A percentile compares a stretch with the other conserved stretches of the same genome.
Conservation (phyloP, 1,284 basidiomycete species). For the Albatrellus sp. region DNA sequence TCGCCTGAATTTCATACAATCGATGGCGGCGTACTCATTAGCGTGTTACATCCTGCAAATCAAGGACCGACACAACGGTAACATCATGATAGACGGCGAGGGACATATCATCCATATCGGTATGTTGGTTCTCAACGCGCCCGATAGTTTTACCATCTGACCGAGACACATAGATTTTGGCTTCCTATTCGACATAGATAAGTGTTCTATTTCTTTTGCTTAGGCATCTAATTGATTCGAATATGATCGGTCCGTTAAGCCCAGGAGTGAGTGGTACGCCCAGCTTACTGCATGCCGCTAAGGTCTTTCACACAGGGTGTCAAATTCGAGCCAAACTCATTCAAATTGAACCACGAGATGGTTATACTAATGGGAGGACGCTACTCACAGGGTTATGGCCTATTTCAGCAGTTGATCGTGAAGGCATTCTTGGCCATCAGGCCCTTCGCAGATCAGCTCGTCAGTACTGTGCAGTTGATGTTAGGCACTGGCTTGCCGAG, state of each 20-base stretch:
- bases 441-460: slow-evolving; percentile 82
- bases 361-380: slow-evolving; percentile 94
- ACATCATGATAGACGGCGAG: slow-evolving; percentile 98
- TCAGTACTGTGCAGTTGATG: slow-evolving; percentile 88
- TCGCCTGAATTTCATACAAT: slow-evolving; percentile 93
- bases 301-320: slow-evolving; percentile 39
- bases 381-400: slow-evolving; percentile 83
- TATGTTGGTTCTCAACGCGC: slow-evolving; percentile 21
- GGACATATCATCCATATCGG: slow-evolving; percentile 94
- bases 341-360: slow-evolving; percentile 99
- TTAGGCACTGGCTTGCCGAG: slow-evolving; percentile 88
- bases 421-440: slow-evolving; percentile 95
- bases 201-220: slow-evolving; percentile 27
- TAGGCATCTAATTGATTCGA: slow-evolving; percentile 15
- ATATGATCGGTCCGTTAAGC: slow-evolving; percentile 22
- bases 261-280: slow-evolving; percentile 21
- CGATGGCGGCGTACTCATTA: slow-evolving; percentile 99
- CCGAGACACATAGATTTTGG: slow-evolving; percentile 67
- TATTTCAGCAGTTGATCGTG: slow-evolving; percentile 89
- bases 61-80: slow-evolving; percentile 96
- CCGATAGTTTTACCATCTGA: slow-evolving; percentile 2
- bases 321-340: slow-evolving; percentile 94
- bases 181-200: slow-evolving; percentile 97
- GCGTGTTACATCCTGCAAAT: slow-evolving; percentile 97
- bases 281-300: background rate